Base-by-base conservation (phyloP, 129 eudicot species). In the Tagetes erecta region DNA sequence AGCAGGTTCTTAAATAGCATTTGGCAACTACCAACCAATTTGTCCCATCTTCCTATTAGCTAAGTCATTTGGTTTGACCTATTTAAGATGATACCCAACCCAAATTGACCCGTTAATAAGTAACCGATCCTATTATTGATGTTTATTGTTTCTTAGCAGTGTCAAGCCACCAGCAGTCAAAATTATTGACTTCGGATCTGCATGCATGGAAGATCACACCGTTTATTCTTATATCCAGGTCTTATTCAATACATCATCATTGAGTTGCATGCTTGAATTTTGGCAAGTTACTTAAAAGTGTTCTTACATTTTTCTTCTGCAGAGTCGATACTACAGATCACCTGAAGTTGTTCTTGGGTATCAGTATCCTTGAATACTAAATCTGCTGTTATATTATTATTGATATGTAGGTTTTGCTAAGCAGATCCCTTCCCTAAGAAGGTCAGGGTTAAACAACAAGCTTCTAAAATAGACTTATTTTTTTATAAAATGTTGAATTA, bases 321-420 rank as follows among this genome's bases (percentile, higher is more conserved):
- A 91, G 99, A 95, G 99, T 82, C 96, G 99, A 64, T 95, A 95
- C 79, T 95, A 95, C 74, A 87, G 99, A 81, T 95, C 99, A 41
- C 99, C 99, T 37, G 99, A 95, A 91, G 99, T 95, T 74, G 92
- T 95, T 70, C 92, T 95, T 70, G 99, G 99, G 39, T 95, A 95
- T 75, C 97, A 80, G 96, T 95, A 92, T 92, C 98, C 98, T 83
- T 70, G 68, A 52, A 67, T 78, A 58, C 53, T 30, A 35, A 59
- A 40, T 65, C 39, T 64, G 34, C 67, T 62, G 33, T 11, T 52
- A 63, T 72, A 10, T 20, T 33, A 5, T 68, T 42, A 42, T 47
- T 30, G 33, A 3, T 34, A 2, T 37, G 4, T 6, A 5, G 41
- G 40, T 41, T 37, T 56, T 56, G 37, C 63, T 56, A 56, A 55